Evolutionary conservation across 2,329 filamentous ascomycete species (phyloP), one percentile per base, ranked within the genome.

Genomic region (Microsporum audouinii): DNA sequence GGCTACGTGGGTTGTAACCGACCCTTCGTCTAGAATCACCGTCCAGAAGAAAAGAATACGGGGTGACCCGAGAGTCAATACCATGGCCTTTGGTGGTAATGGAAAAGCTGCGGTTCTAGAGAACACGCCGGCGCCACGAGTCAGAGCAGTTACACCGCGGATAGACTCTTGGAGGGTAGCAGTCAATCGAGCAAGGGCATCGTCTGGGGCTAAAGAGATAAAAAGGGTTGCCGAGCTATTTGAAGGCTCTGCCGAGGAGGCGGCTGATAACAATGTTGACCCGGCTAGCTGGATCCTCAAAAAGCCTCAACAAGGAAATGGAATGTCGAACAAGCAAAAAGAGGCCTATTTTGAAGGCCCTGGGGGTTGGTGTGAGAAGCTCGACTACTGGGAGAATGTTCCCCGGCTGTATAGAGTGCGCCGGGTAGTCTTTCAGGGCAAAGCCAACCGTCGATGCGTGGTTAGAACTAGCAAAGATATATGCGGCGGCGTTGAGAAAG

Each of bases 121-220:
- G 23, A 70, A 71, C 60, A 66, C 68, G 2, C 14, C 39, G 5
- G 23, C 34, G n/a, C 5, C 23, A 14, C 66, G 62, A 17, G 69
- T 59, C 27, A 66, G 64, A 51, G 65, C 65, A 27, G 61, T 68
- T 17, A 68, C 59, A 0, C 71, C 72, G 10, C 69, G 67, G 2
- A 69, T 77, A 12, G 67, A 75, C 58, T 76, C 73, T 1, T 77
- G 75, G 75, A 70, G 75, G 43, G 63, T 65, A 45, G 71, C 71
- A 2, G 68, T 76, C 27, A 77, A 77, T 56, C 65, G 62, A 27
- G 66, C 70, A 23, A 68, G 75, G 59, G 67, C 62, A 58, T 62
- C 65, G 3, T 68, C 67, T n/a, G 73, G 72, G 0, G 49, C 71
- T 12, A 66, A 63, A 38, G 66, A 70, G 39, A 61, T 69, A 8